Evolutionary conservation across 306 rosid species (phyloP).

Genomic region (Citrullus colocynthis): DNA sequence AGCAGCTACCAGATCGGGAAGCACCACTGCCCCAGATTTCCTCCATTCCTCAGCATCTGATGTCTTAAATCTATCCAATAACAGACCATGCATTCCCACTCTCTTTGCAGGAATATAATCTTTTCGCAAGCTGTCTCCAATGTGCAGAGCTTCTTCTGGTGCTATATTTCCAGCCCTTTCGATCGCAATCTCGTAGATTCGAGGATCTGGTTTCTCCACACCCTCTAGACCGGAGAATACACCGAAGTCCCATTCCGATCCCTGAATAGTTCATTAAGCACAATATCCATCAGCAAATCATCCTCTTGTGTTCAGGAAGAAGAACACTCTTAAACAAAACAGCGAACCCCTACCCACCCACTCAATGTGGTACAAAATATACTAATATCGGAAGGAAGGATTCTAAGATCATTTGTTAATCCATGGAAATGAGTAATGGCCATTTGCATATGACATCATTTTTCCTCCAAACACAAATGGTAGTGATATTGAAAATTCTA

Average conservation of each 20-base stretch:
- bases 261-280: conserved; percentile 35
- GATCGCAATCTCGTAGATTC: conserved; percentile 67
- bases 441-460: background rate
- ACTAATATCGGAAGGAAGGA: background rate
- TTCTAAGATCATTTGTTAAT: background rate
- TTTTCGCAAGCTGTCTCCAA: conserved; percentile 91
- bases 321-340: background rate
- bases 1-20: conserved; percentile 48
- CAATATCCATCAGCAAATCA: background rate
- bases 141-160: conserved; percentile 58
- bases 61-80: conserved; percentile 84
- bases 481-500: background rate
- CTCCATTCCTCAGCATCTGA: conserved; percentile 73
- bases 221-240: conserved; percentile 94
- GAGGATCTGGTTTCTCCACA: conserved; percentile 77
- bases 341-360: background rate
- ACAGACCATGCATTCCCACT: conserved; percentile 73
- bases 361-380: background rate
- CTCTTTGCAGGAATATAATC: conserved; percentile 82
- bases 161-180: conserved; percentile 62
- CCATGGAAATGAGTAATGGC: background rate
- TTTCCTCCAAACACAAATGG: background rate
- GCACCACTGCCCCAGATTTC: conserved; percentile 65
- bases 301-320: background rate
- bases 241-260: conserved; percentile 93